phyloP scores from a whole-genome alignment of 768 basidiomycete genomes.

The Leccinellum luteum region DNA sequence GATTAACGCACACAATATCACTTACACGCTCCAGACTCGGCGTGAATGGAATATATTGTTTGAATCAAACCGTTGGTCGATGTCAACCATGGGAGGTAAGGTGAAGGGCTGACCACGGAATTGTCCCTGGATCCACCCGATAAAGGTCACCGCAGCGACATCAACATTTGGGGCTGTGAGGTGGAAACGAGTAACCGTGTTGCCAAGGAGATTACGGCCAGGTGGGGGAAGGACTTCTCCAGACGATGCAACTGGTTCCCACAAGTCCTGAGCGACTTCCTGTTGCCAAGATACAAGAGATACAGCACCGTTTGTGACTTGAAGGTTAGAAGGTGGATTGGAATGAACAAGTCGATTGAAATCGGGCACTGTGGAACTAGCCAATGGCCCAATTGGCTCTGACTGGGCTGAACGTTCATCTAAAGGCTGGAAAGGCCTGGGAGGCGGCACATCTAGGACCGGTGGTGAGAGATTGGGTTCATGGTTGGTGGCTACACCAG shows the following conservation, averaged over 20 bases:
- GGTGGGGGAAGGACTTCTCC: not conserved
- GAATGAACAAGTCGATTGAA: not conserved
- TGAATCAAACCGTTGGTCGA: not conserved
- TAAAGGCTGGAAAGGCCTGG: not conserved
- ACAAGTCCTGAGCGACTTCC: not conserved
- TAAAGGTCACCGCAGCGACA: not conserved
- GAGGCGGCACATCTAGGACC: not conserved
- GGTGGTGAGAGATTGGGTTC: not conserved
- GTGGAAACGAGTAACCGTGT: not conserved
- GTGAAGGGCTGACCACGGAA: not conserved
- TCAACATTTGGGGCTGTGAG: not conserved
- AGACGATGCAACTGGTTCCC: not conserved
- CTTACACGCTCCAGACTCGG: not conserved
- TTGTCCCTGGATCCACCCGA: not conserved
- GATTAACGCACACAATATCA: not conserved
- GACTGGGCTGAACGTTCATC: not conserved
- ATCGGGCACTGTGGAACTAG: not conserved
- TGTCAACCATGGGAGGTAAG: not conserved
- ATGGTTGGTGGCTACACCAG: not conserved
- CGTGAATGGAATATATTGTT: not conserved
- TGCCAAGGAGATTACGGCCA: not conserved
- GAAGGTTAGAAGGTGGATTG: not conserved
- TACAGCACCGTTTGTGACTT: not conserved
- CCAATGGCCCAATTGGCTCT: not conserved
- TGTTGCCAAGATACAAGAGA: not conserved